Base-by-base conservation (phyloP, 2,329 filamentous ascomycete genomes). In the Akanthomyces dipterigenus region DNA sequence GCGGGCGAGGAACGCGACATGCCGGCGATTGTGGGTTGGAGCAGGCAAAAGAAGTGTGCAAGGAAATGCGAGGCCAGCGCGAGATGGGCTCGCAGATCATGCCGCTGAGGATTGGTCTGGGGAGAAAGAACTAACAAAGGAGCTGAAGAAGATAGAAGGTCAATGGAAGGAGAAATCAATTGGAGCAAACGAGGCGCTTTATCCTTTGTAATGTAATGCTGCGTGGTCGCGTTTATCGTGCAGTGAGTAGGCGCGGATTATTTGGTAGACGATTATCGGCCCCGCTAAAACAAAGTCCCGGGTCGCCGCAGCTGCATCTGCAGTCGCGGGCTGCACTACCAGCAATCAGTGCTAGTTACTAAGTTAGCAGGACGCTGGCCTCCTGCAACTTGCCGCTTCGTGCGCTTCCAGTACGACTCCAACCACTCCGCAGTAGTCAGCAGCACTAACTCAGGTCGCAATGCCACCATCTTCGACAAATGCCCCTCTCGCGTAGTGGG, bases 1-100 rank as follows among this genome's bases (percentile, higher is more conserved):
- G 70, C 65, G 43, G 79, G 75, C 55, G 78, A 77, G 49, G 78
- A 77, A 64, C 72, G 74, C 65, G 77, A 71, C 79, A 81, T 81
- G 68, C 64, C 65, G 63, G 55, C 40, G 45, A 51, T 20, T 42
- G 38, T 9, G 1, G 26, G 18, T n/a, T 24, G 55, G 38, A 14
- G 36, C n/a, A 38, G 38, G 20, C 16, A 40, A 43, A 20, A 46
- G 20, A 53, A 46, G 22, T 45, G 12, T 12, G 48, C n/a, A 46
- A 49, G 34, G 43, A 60, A 26, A 16, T 54, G 53, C 57, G 16
- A 38, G 24, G 40, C 48, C 49, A 14, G 20, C 28, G 31, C 55
- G 48, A 57, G 20, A 48, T 57, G 20, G 14, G 31, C 28, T 57
- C 55, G 42, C 42, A 22, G 40, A 61, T 9, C 58, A 61, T 61